These are phyloP conservation scores for Aureobasidium sp. DNA, from an alignment of 2,329 filamentous ascomycete species.

Conservation along the genomic window DNA sequence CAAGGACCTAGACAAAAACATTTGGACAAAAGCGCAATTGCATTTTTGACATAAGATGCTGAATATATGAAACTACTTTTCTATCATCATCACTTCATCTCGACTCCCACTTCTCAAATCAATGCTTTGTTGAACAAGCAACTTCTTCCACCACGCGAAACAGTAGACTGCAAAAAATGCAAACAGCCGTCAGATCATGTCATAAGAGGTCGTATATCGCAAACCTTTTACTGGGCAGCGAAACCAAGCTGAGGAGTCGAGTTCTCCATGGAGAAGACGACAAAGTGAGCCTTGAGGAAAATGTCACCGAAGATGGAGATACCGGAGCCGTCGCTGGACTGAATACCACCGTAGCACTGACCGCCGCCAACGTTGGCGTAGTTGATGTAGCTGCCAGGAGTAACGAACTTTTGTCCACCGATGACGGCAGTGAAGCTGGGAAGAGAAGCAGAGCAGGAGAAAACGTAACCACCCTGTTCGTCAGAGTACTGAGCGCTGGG, in stretches of 20 bases:
- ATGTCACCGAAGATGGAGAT: constrained; percentile 63
- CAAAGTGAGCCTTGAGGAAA: constrained; percentile 71
- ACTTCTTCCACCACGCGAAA: background rate
- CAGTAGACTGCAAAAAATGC: background rate
- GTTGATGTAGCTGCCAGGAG: constrained; percentile 52
- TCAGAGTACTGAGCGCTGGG: constrained; percentile 43
- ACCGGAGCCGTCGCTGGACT: constrained; percentile 51
- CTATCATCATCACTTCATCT: background rate
- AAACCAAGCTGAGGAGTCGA: constrained; percentile 38
- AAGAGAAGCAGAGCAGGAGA: constrained; percentile 45
- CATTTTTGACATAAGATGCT: background rate
- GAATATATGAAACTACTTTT: background rate
- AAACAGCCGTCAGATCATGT: background rate
- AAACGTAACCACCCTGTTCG: constrained; percentile 48
- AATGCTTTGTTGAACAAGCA: constrained; percentile 11
- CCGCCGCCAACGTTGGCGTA: constrained; percentile 37
- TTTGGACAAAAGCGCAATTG: background rate
- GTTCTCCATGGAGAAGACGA: constrained; percentile 56
- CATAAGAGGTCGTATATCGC: background rate
- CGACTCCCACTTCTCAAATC: too few relatives aligned
- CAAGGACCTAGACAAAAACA: background rate
- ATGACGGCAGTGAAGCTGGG: constrained; percentile 51
- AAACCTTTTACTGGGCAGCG: constrained; percentile 30
- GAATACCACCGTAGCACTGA: constrained; percentile 69
- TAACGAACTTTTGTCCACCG: constrained; percentile 41